phyloP scores from a whole-genome alignment of 1,284 basidiomycete species.

The Marasmius oreades region DNA sequence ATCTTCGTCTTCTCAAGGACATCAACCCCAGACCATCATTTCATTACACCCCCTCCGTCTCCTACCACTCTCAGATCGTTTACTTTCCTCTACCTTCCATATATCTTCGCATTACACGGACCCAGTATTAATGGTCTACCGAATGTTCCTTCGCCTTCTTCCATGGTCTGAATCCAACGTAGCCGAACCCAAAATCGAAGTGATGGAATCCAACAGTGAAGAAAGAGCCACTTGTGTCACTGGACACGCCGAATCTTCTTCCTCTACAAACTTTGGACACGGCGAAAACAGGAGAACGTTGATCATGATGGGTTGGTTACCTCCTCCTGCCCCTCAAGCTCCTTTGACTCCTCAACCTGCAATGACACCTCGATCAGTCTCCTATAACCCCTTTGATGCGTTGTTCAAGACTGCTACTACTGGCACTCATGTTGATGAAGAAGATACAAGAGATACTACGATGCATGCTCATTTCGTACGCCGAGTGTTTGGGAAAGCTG shows the following conservation, averaged over 20 bases:
- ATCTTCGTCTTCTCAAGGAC: not conserved
- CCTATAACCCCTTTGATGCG: constrained; percentile 57
- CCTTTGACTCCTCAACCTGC: constrained; percentile 12
- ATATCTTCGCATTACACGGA: not conserved
- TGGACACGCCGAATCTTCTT: not conserved
- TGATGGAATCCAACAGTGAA: not conserved
- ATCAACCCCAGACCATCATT: not conserved
- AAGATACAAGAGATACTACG: constrained; percentile 29
- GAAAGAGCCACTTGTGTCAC: not conserved
- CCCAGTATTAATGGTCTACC: not conserved
- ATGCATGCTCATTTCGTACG: constrained; percentile 82
- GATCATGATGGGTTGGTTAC: constrained; percentile 1
- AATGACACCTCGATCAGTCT: constrained; percentile 7
- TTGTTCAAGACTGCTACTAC: constrained; percentile 45
- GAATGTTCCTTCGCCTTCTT: not conserved
- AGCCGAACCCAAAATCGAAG: not conserved
- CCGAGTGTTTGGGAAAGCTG: constrained; percentile 70
- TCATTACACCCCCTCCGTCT: constrained; percentile 1
- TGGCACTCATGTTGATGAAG: not conserved
- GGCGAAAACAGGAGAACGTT: not conserved
- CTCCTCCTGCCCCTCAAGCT: not conserved
- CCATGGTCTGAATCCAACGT: not conserved
- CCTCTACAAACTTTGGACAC: not conserved
- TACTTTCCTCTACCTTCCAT: not conserved
- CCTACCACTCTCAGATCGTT: not conserved